These are phyloP conservation scores for Reticulascus tulasneorum DNA, from an alignment of 2,329 filamentous ascomycete species.

Conservation along the genomic window DNA sequence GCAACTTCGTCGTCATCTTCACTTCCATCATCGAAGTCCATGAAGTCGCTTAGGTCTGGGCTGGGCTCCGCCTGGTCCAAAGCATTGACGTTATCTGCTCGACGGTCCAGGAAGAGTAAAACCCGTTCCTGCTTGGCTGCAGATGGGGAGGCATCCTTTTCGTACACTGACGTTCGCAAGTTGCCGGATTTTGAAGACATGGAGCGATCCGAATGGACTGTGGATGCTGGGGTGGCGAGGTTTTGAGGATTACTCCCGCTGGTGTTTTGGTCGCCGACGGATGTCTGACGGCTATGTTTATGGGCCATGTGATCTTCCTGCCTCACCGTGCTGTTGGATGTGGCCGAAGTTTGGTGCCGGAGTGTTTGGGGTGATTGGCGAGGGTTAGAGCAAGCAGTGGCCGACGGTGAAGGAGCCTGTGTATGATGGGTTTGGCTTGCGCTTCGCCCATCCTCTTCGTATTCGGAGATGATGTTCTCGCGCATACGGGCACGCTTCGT, in stretches of 20 bases:
- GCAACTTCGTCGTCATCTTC: conserved; percentile 15
- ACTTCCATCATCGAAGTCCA: conserved; percentile 25
- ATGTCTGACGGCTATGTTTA: conserved; percentile 1
- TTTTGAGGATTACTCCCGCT: conserved; percentile 2
- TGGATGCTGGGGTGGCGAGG: background rate
- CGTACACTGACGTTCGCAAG: conserved; percentile 1
- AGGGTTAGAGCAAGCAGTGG: too few relatives aligned
- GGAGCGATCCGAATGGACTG: background rate
- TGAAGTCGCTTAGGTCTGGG: conserved; percentile 35
- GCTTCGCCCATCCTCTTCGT: conserved; percentile 28
- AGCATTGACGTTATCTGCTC: conserved; percentile 17
- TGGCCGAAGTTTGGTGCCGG: conserved; percentile 12
- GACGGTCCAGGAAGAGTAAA: conserved; percentile 27
- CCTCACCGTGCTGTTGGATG: conserved; percentile 13
- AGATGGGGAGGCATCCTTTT: background rate
- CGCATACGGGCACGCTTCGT: conserved; percentile 55
- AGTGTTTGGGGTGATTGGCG: conserved; percentile 9
- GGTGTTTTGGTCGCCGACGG: background rate
- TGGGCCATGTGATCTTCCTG: too few relatives aligned
- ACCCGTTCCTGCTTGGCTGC: conserved; percentile 24
- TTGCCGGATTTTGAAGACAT: conserved; percentile 3
- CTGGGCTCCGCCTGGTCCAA: conserved; percentile 27
- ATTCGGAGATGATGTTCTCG: conserved; percentile 39
- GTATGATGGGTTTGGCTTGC: conserved; percentile 5
- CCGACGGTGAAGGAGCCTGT: too few relatives aligned